phyloP scores from a whole-genome alignment of 2,329 filamentous ascomycete species.

The Penicillium sp. region DNA sequence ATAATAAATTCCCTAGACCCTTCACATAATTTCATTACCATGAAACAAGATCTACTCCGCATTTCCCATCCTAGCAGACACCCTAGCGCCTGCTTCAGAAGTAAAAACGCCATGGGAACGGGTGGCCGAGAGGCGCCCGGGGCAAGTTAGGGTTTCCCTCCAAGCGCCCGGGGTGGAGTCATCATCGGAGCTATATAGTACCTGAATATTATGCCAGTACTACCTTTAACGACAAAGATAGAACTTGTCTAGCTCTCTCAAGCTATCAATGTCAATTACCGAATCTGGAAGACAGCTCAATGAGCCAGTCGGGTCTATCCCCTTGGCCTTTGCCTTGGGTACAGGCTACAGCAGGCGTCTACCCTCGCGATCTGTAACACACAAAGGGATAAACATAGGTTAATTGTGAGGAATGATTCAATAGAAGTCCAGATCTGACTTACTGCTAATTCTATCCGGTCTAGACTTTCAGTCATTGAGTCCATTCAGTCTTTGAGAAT shows the following conservation, averaged over 20 bases:
- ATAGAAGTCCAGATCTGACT: constrained; percentile 9
- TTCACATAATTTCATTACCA: not conserved
- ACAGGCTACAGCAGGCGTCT: not conserved
- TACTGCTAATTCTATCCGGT: constrained; percentile 17
- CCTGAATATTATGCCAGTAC: not conserved
- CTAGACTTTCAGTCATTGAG: constrained; percentile 11
- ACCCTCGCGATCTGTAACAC: constrained; percentile 8
- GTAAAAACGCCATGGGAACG: constrained; percentile 6
- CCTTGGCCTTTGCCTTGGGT: no score
- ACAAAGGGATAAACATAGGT: constrained; percentile 4
- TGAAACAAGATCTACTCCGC: constrained; percentile 21
- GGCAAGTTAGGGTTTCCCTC: constrained; percentile 11
- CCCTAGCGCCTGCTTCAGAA: constrained; percentile 22
- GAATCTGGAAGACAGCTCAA: not conserved
- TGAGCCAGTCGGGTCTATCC: not conserved
- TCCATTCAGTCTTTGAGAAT: not conserved
- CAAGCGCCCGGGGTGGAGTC: constrained; percentile 32
- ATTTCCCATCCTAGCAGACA: not conserved
- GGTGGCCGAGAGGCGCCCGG: constrained; percentile 26
- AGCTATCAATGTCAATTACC: constrained; percentile 2
- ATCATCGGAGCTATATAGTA: not conserved
- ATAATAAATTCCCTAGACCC: not conserved
- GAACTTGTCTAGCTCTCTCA: not conserved
- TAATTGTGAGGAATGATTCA: not conserved
- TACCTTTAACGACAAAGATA: not conserved